Evolutionary conservation across 2,329 filamentous ascomycete species (phyloP), one percentile per base, ranked within the genome.

Genomic region (Pezicula radicicola): DNA sequence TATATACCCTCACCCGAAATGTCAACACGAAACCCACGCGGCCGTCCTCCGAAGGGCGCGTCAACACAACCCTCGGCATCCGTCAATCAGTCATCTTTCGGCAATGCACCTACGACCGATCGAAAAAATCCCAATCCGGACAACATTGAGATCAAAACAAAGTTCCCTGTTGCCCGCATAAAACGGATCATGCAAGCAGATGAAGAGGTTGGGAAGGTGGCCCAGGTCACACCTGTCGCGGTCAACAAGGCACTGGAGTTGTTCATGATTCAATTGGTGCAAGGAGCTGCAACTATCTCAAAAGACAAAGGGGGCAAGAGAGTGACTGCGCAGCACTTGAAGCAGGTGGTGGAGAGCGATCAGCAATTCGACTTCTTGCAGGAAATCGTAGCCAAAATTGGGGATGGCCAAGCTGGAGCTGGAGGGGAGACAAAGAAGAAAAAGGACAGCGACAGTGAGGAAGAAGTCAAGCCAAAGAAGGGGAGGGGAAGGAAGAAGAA

Each of bases 141-240:
- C 49, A 63, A 63, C 70, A 73, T 96, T 73, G 70, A 91, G 41
- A 91, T 99, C 62, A 89, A 84, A 71, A 97, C 93, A 33, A 97
- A 97, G 65, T 99, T 99, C 65, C 94, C 94, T 1, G 96, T 96
- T 30, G 94, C 94, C 13, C 83, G 94, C 56, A 99, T 99, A 76
- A 99, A 99, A 78, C 85, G 94, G 48, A 97, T 99, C 65, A 97
- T 99, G 94, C 94, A 99, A 73, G 93, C 93, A 10, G 94, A 99
- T 66, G 94, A 99, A 67, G 94, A 99, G 68, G 92, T 99, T 0
- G 94, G 94, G 56, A 99, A 99, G 73, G 94, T 99, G 9, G 92
- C 94, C 4, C 94, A 99, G 71, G 94, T 97, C 55, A 97, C 94
- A 1, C 93, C 93, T 15, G 95, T 96, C 51, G 94, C 93, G 25